phyloP scores from a whole-genome alignment of 176 grass and related monocot species.

The Alopecurus myosuroides region DNA sequence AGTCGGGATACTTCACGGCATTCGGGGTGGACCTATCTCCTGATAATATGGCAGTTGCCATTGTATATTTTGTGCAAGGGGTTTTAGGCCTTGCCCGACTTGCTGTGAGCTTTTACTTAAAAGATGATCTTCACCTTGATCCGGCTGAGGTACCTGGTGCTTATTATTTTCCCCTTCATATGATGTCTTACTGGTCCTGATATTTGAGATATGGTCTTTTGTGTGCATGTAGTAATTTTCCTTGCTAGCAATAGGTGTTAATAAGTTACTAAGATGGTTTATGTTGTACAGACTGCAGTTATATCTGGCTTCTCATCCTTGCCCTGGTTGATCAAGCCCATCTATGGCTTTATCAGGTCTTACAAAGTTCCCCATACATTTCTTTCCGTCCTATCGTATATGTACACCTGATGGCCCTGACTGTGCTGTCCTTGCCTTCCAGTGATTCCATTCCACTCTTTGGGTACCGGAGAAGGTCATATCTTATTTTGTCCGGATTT shows the following conservation, averaged over 20 bases:
- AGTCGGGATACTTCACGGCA: conserved; percentile 46
- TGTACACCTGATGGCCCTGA: conserved; percentile 6
- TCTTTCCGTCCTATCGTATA: not conserved
- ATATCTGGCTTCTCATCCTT: conserved; percentile 88
- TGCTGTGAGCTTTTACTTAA: conserved; percentile 96
- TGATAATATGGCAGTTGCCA: conserved; percentile 94
- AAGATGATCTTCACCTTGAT: conserved; percentile 95
- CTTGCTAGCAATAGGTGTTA: not conserved
- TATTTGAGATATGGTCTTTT: conserved; percentile 12
- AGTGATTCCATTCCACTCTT: conserved; percentile 99
- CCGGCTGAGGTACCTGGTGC: conserved; percentile 72
- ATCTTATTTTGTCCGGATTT: conserved; percentile 91
- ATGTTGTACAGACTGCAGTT: conserved; percentile 85
- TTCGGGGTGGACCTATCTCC: conserved; percentile 90
- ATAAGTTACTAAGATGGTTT: conserved; percentile 38
- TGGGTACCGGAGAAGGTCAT: conserved; percentile 95
- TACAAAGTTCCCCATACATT: conserved; percentile 1
- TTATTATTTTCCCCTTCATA: not conserved
- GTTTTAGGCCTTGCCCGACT: conserved; percentile 95
- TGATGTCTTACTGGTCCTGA: not conserved
- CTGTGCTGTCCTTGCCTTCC: conserved; percentile 31
- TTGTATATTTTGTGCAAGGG: conserved; percentile 99
- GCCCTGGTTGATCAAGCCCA: conserved; percentile 95
- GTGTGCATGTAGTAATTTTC: conserved; percentile 2
- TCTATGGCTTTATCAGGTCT: conserved; percentile 99